Evolutionary conservation across 768 basidiomycete genomes (phyloP).

Genomic region (Chlorophyllum brunneum): DNA sequence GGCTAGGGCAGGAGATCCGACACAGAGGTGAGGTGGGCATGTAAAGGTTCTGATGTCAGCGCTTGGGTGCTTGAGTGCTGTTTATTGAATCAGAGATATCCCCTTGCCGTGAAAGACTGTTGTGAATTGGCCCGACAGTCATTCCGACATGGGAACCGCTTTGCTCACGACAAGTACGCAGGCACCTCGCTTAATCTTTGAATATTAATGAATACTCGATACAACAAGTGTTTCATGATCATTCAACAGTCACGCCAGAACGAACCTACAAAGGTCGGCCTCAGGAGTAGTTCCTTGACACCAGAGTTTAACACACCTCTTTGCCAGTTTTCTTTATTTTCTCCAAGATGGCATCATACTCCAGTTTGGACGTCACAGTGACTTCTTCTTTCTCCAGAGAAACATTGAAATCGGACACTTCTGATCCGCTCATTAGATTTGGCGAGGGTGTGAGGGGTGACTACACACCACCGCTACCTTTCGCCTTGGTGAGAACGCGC

Average conservation of each 20-base stretch:
- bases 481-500: conserved; percentile 69
- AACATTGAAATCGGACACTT: conserved; percentile 56
- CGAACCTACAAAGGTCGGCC: conserved; percentile 18
- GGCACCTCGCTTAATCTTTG: neutral
- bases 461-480: conserved; percentile 34
- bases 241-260: conserved; percentile 46
- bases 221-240: conserved; percentile 49
- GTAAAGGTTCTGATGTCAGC: neutral
- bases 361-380: conserved; percentile 52
- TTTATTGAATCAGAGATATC: too few species aligned
- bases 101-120: too few species aligned
- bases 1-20: too few species aligned
- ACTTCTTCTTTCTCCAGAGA: conserved; percentile 71
- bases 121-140: too few species aligned
- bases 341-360: conserved; percentile 62
- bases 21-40: too few species aligned
- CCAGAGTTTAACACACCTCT: conserved; percentile 45
- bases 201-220: neutral
- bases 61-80: neutral
- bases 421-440: conserved; percentile 28
- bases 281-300: neutral
- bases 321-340: conserved; percentile 93
- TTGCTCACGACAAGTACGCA: neutral
- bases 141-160: too few species aligned
- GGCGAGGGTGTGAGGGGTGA: neutral